phyloP scores from a whole-genome alignment of 2,329 filamentous ascomycete species.

The Neophaeococcomyces mojaviensis region DNA sequence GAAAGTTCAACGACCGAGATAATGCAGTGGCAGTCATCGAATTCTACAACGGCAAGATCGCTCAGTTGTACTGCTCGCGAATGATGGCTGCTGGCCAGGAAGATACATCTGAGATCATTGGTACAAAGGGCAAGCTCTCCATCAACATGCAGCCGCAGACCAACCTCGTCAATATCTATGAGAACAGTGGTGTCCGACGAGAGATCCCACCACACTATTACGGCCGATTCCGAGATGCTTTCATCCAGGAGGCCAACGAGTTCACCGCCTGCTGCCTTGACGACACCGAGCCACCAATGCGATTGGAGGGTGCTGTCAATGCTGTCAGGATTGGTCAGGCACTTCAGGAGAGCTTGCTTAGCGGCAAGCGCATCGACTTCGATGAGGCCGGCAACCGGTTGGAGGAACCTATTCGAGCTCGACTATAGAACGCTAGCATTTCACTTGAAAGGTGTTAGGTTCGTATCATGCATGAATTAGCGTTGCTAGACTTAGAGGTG shows the following conservation, averaged over 20 bases:
- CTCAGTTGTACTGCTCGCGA: slow-evolving; percentile 55
- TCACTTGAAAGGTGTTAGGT: too few relatives aligned
- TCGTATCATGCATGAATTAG: neutral
- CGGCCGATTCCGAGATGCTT: slow-evolving; percentile 55
- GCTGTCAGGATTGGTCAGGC: slow-evolving; percentile 53
- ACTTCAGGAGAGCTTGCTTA: slow-evolving; percentile 50
- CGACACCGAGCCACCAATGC: slow-evolving; percentile 47
- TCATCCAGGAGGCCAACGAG: slow-evolving; percentile 57
- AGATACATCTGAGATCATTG: slow-evolving; percentile 58
- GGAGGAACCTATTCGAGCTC: neutral
- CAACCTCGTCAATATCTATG: slow-evolving; percentile 50
- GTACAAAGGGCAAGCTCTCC: slow-evolving; percentile 56
- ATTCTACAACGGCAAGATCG: slow-evolving; percentile 57
- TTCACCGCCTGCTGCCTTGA: slow-evolving; percentile 55
- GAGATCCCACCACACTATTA: slow-evolving; percentile 58
- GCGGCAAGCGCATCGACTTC: slow-evolving; percentile 52
- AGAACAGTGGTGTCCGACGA: slow-evolving; percentile 46
- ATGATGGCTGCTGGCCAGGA: slow-evolving; percentile 65
- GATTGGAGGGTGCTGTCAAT: slow-evolving; percentile 50
- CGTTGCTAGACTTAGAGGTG: neutral
- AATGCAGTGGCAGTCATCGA: slow-evolving; percentile 59
- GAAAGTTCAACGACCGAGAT: slow-evolving; percentile 53
- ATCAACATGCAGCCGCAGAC: slow-evolving; percentile 53
- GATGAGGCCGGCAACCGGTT: slow-evolving; percentile 46
- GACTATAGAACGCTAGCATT: slow-evolving; percentile 4